phyloP scores from a whole-genome alignment of 2,329 filamentous ascomycete genomes.

The Cercospora janseana region DNA sequence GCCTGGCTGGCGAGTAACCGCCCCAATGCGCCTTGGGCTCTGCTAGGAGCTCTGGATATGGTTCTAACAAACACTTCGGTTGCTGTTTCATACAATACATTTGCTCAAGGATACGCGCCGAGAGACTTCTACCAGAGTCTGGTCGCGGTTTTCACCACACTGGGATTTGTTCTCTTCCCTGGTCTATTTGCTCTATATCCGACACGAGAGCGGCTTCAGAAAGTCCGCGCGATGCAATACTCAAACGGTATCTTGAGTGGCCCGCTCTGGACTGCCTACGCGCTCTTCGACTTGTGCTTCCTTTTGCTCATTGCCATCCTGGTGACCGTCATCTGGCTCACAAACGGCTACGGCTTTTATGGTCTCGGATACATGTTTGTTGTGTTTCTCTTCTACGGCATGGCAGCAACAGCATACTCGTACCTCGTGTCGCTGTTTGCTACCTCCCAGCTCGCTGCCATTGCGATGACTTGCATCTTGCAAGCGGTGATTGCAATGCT shows the following conservation, averaged over 20 bases:
- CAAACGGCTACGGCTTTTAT: conserved; percentile 19
- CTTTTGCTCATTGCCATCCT: conserved; percentile 64
- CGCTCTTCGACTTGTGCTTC: conserved; percentile 72
- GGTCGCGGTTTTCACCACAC: conserved; percentile 63
- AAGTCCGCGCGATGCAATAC: conserved; percentile 79
- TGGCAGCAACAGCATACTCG: conserved; percentile 70
- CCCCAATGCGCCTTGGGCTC: not conserved
- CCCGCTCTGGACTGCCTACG: conserved; percentile 79
- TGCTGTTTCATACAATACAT: conserved; percentile 65
- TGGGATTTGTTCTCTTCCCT: conserved; percentile 72
- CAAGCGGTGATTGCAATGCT: conserved; percentile 26
- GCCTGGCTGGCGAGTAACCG: conserved; percentile 13
- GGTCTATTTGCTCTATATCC: conserved; percentile 87
- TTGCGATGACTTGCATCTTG: conserved; percentile 25
- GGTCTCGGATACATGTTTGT: conserved; percentile 21
- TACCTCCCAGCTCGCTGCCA: conserved; percentile 24
- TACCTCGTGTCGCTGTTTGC: conserved; percentile 79
- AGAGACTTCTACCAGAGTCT: conserved; percentile 75
- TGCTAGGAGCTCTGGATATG: conserved; percentile 65
- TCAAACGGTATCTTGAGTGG: conserved; percentile 80
- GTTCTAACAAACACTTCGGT: conserved; percentile 67
- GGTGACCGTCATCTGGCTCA: conserved; percentile 60
- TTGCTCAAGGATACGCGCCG: conserved; percentile 68
- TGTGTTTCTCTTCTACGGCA: conserved; percentile 72
- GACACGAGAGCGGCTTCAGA: conserved; percentile 71